A percentile compares a stretch with the other conserved stretches of the same genome.
These are phyloP conservation scores for Begonia masoniana DNA, from an alignment of 306 rosid species.

Conservation along the genomic window DNA sequence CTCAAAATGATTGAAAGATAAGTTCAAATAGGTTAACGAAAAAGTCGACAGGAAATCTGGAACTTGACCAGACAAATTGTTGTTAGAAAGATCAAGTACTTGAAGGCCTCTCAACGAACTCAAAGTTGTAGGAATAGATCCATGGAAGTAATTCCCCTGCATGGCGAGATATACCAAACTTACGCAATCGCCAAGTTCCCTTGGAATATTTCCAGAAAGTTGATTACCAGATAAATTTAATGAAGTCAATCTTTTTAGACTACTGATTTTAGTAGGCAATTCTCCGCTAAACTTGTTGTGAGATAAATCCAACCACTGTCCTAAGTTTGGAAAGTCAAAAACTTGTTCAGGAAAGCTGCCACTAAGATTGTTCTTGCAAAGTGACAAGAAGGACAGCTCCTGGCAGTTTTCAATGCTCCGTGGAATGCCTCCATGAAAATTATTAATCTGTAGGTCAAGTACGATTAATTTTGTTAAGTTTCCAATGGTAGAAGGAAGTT, in stretches of 20 bases:
- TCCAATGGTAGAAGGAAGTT: constrained; percentile 11
- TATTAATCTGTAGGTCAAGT: constrained; percentile 10
- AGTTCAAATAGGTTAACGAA: constrained; percentile 5
- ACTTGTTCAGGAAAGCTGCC: background rate
- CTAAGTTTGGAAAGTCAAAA: background rate
- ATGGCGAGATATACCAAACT: background rate
- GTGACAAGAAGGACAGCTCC: constrained; percentile 6
- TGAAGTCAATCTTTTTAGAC: background rate
- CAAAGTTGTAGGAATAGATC: background rate
- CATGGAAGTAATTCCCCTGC: background rate
- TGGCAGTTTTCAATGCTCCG: background rate
- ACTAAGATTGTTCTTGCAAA: constrained; percentile 11
- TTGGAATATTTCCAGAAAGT: background rate
- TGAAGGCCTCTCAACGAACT: background rate
- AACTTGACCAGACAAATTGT: background rate
- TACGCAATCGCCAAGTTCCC: background rate
- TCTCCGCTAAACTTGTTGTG: background rate
- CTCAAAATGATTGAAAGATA: constrained; percentile 16
- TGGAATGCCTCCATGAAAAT: constrained; percentile 16
- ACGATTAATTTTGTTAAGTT: background rate
- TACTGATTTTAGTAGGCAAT: background rate
- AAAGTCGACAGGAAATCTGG: constrained; percentile 10
- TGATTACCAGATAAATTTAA: background rate
- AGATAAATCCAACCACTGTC: background rate
- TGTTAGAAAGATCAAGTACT: background rate